Conservation (phyloP, 2,329 filamentous ascomycete species). For the Ambrosiella beaveri region DNA sequence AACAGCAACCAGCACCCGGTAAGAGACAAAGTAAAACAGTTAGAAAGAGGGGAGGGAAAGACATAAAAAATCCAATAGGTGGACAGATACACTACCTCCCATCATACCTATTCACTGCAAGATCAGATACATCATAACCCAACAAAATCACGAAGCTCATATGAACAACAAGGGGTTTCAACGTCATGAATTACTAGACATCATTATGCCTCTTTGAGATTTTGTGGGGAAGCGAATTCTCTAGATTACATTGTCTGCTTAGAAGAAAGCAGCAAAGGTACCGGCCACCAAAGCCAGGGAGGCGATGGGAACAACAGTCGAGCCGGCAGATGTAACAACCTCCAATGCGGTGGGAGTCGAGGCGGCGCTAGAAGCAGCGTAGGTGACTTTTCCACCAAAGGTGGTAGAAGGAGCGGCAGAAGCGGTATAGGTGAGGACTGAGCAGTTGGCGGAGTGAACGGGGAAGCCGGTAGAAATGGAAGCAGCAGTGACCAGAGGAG, state of each 20-base stretch:
- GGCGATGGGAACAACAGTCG: conserved; percentile 8
- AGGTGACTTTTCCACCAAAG: background rate
- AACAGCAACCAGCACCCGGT: background rate
- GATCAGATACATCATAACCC: background rate
- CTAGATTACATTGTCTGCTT: background rate
- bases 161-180: background rate
- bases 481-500: background rate
- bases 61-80: background rate
- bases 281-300: conserved; percentile 12
- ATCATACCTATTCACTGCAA: background rate
- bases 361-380: background rate
- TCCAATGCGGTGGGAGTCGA: background rate
- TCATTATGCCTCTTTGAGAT: background rate
- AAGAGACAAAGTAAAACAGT: background rate
- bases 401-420: conserved; percentile 4
- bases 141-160: background rate
- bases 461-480: conserved; percentile 4
- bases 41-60: conserved; percentile 1
- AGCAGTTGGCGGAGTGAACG: conserved; percentile 2
- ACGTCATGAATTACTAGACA: background rate
- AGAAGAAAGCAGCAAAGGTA: conserved; percentile 13
- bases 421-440: conserved; percentile 1
- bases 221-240: background rate
- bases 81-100: background rate
- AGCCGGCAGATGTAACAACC: conserved; percentile 4